phyloP scores from a whole-genome alignment of 2,329 filamentous ascomycete species.

The Ophiostoma novo-ulmi region DNA sequence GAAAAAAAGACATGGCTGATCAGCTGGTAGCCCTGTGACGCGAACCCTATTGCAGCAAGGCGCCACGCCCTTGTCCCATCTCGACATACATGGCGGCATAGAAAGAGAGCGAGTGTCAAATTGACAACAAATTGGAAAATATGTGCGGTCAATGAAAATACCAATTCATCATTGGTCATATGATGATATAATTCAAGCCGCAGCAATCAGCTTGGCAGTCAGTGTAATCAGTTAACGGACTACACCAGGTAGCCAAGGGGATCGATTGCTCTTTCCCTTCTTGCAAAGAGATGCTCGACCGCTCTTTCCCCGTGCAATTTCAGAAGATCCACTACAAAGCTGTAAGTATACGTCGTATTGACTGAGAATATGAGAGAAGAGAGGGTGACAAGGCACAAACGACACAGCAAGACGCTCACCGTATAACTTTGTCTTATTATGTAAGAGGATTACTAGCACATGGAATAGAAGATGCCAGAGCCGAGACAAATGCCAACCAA shows the following conservation, averaged over 20 bases:
- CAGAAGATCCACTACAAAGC: not conserved
- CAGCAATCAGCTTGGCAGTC: not conserved
- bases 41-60: constrained; percentile 20
- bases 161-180: constrained; percentile 1
- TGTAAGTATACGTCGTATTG: not conserved
- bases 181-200: not conserved
- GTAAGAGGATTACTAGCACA: not conserved
- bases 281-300: not conserved
- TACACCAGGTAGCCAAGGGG: not conserved
- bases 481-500: not conserved
- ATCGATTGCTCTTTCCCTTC: not conserved
- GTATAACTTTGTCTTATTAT: not conserved
- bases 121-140: not conserved
- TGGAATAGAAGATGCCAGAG: not conserved
- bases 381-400: not conserved
- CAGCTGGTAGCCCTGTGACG: constrained; percentile 16
- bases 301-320: constrained; percentile 3
- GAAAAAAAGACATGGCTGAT: not conserved
- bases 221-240: not conserved
- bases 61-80: constrained; percentile 21
- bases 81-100: constrained; percentile 17
- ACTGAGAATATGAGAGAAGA: not conserved
- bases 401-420: not conserved
- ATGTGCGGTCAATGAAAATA: not conserved
- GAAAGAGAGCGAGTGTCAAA: not conserved